Evolutionary conservation across 495 filamentous ascomycete genomes (phyloP).

Genomic region (Patellaria atrata): DNA sequence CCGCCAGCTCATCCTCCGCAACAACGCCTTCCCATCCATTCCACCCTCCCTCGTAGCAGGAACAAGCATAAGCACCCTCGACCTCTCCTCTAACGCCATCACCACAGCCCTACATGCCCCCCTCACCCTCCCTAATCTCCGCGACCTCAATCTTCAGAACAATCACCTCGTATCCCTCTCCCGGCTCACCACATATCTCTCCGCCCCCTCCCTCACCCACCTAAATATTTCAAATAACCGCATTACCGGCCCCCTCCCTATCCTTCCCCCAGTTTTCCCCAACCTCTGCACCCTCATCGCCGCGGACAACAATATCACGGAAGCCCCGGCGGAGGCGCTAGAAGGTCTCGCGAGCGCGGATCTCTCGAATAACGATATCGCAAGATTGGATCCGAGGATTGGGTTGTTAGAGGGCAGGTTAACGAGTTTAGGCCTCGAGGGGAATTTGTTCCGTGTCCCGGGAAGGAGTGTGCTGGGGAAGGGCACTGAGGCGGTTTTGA

Average conservation of each 20-base stretch:
- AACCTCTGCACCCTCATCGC: constrained; percentile 50
- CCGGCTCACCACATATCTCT: constrained; percentile 45
- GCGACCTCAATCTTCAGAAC: constrained; percentile 54
- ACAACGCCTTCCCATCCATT: constrained; percentile 58
- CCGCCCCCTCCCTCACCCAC: constrained; percentile 55
- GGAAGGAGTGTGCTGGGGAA: constrained; percentile 72
- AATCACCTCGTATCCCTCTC: constrained; percentile 53
- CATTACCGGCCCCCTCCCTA: constrained; percentile 48
- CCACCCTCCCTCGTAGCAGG: constrained; percentile 55
- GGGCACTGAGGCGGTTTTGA: constrained; percentile 72
- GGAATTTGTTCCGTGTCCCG: constrained; percentile 79
- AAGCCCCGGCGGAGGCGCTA: constrained; percentile 57
- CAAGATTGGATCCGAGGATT: constrained; percentile 57
- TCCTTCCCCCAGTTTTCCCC: constrained; percentile 44
- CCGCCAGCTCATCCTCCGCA: constrained; percentile 49
- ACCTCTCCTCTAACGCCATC: constrained; percentile 68
- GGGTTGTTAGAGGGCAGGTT: constrained; percentile 51
- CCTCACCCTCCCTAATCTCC: constrained; percentile 56
- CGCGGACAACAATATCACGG: constrained; percentile 59
- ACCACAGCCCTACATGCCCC: constrained; percentile 43
- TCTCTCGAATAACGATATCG: constrained; percentile 70
- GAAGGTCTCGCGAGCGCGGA: constrained; percentile 64
- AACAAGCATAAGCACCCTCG: constrained; percentile 54
- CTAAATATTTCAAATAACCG: constrained; percentile 72
- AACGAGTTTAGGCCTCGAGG: constrained; percentile 49